Base-by-base conservation (phyloP, 2,329 filamentous ascomycete genomes). In the Coleophoma crateriformis region DNA sequence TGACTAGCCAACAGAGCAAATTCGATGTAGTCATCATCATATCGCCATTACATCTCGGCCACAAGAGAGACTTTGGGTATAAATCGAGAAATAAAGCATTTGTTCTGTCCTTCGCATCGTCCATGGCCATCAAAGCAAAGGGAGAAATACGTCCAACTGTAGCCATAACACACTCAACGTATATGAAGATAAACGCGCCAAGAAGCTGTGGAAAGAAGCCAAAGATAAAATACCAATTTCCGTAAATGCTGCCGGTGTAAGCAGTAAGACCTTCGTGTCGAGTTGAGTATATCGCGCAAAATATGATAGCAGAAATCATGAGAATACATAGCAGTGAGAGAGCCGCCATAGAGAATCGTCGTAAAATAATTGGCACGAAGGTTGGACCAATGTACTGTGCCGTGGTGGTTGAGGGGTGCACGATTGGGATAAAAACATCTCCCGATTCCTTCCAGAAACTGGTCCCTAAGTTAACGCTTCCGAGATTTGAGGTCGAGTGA, bases 171-270 rank as follows among this genome's bases (percentile, higher is more conserved):
- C 84, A 80, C 60, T 95, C 85, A 1, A 88, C 77, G 74, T 88
- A 95, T 7, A 96, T 66, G 42, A 94, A 74, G 34, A 95, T 70
- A 12, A 85, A 57, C 17, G 82, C 82, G 0, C 84, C 88, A 13
- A 95, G 63, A 0, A 95, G 71, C 50, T 90, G 89, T 2, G 92
- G 91, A 1, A 96, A 71, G 55, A 95, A 88, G 53, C 90, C 81
- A 66, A 95, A 94, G 43, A 95, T 68, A 65, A 96, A 96, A 68
- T 95, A 96, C 56, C 84, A 77, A 8, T 76, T 77, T 45, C 85
- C 85, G 53, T 87, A 86, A 50, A 90, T 85, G 32, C 70, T 74
- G 42, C 76, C 77, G 33, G 72, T 71, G 64, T 91, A 96, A 3
- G 76, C 68, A 62, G 79, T 82, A 12, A 96, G 70, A 1, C 89